A percentile compares a stretch with the other conserved stretches of the same genome.
Evolutionary conservation across 805 yeast species (phyloP).

Genomic region (Cyberlindnera mississippiensis): DNA sequence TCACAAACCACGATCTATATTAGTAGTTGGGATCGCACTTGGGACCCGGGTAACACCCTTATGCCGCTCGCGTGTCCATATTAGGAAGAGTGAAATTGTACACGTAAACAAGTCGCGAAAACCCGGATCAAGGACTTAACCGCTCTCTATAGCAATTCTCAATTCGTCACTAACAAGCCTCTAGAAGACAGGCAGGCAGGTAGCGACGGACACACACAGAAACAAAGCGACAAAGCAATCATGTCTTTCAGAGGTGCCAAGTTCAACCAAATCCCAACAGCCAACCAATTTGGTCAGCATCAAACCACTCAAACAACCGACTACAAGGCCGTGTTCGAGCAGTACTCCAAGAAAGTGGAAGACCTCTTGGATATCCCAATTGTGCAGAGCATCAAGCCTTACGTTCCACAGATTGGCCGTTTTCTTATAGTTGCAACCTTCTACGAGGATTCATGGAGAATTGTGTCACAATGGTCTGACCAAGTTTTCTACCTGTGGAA

Average conservation of each 20-base stretch:
- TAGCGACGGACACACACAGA: no score
- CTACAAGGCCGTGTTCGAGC: conserved; percentile 9
- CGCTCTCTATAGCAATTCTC: no score
- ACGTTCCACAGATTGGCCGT: conserved; percentile 84
- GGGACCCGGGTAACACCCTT: no score
- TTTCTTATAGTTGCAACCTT: conserved; percentile 91
- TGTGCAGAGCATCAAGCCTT: conserved; percentile 53
- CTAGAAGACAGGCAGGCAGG: no score
- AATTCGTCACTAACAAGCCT: no score
- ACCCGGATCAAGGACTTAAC: no score
- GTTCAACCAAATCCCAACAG: conserved; percentile 26
- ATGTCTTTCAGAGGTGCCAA: conserved; percentile 28
- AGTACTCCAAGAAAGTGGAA: conserved; percentile 50
- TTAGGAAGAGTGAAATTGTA: no score
- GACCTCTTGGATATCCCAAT: conserved; percentile 45
- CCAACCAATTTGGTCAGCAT: conserved; percentile 17
- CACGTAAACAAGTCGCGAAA: no score
- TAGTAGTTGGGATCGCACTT: no score
- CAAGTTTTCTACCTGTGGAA: conserved; percentile 82
- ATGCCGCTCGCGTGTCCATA: no score
- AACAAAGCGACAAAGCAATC: no score
- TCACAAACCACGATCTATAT: no score
- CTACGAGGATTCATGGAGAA: conserved; percentile 82
- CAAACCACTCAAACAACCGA: neutral
- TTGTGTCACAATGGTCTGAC: conserved; percentile 83